Evolutionary conservation across 805 yeast genomes (phyloP).

Genomic region (Danielia reshetovae): DNA sequence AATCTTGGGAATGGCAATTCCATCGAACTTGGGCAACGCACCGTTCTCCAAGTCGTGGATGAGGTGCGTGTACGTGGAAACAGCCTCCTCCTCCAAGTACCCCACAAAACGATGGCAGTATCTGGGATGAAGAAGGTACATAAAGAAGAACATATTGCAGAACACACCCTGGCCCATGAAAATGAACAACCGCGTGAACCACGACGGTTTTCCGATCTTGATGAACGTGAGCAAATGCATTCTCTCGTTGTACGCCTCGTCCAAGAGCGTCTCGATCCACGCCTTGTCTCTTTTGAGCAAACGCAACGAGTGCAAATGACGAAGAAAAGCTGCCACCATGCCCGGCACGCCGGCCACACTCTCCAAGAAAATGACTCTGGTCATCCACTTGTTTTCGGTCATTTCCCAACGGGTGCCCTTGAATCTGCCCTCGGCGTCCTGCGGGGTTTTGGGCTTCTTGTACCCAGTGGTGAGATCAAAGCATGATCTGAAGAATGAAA

Average conservation of each 20-base stretch:
- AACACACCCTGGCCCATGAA: constrained; percentile 69
- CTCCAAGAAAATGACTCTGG: constrained; percentile 60
- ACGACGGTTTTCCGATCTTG: constrained; percentile 58
- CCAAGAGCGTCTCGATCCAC: constrained; percentile 69
- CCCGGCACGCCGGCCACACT: constrained; percentile 81
- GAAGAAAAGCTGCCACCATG: constrained; percentile 66
- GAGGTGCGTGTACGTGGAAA: constrained; percentile 59
- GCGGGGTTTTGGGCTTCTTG: constrained; percentile 45
- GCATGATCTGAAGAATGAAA: constrained; percentile 41
- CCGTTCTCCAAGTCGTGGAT: constrained; percentile 54
- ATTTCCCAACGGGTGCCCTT: constrained; percentile 44
- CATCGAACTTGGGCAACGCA: constrained; percentile 45
- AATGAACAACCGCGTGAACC: constrained; percentile 51
- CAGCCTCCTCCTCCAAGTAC: constrained; percentile 74
- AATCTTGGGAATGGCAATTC: constrained; percentile 49
- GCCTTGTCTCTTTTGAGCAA: constrained; percentile 63
- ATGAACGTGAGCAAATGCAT: constrained; percentile 72
- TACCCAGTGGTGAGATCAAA: constrained; percentile 67
- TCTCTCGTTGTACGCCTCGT: constrained; percentile 75
- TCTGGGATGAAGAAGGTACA: constrained; percentile 55
- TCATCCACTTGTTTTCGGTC: constrained; percentile 64
- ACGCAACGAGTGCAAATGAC: constrained; percentile 64
- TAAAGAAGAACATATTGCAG: constrained; percentile 58
- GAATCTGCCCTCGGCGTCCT: constrained; percentile 22
- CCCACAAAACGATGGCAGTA: constrained; percentile 76